Evolutionary conservation across 352 stramenopile species (phyloP).

Genomic region (Phytophthora pisi): DNA sequence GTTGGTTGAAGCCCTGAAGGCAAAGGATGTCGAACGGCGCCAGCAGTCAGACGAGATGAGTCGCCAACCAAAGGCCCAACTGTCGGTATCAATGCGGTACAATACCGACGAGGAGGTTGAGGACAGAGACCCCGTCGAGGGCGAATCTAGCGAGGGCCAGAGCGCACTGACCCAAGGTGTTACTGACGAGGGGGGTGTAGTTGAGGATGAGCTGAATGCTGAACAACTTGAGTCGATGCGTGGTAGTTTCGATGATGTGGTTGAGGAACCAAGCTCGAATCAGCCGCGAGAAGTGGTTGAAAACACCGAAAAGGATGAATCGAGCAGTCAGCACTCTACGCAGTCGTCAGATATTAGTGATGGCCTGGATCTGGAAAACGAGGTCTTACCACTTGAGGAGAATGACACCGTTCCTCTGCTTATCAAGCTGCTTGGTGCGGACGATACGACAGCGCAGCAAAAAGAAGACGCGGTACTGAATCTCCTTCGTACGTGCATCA

Average conservation of each 20-base stretch:
- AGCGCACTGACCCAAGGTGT: too few species aligned
- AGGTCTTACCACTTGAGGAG: neutral
- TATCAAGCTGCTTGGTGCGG: slow-evolving; percentile 7
- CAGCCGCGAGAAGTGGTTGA: neutral
- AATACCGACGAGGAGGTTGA: neutral
- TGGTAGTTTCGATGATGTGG: neutral
- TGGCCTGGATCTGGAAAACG: neutral
- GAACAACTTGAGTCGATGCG: neutral
- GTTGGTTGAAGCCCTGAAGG: neutral
- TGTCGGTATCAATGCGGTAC: neutral
- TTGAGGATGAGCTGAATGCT: neutral
- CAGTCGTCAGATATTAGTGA: neutral
- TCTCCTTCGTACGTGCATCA: slow-evolving; percentile 12
- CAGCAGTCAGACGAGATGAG: too few species aligned
- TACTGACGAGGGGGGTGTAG: too few species aligned
- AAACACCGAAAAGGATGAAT: neutral
- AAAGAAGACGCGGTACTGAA: slow-evolving; percentile 4
- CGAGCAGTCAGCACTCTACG: neutral
- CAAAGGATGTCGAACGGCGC: neutral
- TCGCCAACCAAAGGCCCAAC: neutral
- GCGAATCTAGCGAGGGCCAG: too few species aligned
- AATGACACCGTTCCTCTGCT: neutral
- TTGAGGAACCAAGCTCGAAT: neutral
- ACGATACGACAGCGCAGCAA: neutral
- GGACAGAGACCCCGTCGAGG: too few species aligned